Conservation (phyloP, 257 asterid species). For the Lithospermum erythrorhizon region DNA sequence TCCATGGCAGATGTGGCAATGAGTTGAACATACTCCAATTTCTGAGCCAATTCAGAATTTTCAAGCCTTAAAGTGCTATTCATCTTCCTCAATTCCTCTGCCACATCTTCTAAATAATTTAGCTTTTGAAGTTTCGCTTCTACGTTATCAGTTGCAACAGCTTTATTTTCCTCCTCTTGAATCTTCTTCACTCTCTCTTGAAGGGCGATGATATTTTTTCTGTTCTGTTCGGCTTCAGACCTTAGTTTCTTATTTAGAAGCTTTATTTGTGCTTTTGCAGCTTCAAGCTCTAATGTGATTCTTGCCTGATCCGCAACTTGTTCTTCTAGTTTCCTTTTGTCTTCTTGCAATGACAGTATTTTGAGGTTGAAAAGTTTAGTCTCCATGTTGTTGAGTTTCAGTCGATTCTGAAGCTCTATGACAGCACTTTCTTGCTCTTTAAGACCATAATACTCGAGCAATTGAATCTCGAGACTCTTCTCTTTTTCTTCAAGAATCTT, state of each 20-base stretch:
- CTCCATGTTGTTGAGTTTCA: slow-evolving; percentile 57
- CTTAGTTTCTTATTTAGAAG: slow-evolving; percentile 51
- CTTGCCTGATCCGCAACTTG: slow-evolving; percentile 51
- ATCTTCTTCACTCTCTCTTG: slow-evolving; percentile 67
- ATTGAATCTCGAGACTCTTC: slow-evolving; percentile 47
- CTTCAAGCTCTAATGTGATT: slow-evolving; percentile 59
- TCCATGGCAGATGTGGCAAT: slow-evolving; percentile 44
- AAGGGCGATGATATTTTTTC: slow-evolving; percentile 52
- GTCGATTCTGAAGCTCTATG: slow-evolving; percentile 64
- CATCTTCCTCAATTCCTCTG: slow-evolving; percentile 35
- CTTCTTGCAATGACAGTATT: slow-evolving; percentile 57
- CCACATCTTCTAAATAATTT: slow-evolving; percentile 5
- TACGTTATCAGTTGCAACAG: slow-evolving; percentile 14
- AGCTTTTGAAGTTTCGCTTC: slow-evolving; percentile 23
- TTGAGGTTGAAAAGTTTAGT: slow-evolving; percentile 50
- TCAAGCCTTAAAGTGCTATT: slow-evolving; percentile 40
- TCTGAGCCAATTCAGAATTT: slow-evolving; percentile 47
- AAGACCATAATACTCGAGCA: slow-evolving; percentile 84
- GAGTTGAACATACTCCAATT: slow-evolving; percentile 43
- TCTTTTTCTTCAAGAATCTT: slow-evolving; percentile 57
- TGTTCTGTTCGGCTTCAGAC: slow-evolving; percentile 54
- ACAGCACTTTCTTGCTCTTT: slow-evolving; percentile 75
- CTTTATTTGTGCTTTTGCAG: slow-evolving; percentile 60
- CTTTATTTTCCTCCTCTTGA: slow-evolving; percentile 40
- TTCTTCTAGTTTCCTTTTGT: slow-evolving; percentile 52